These are phyloP conservation scores for Thraustotheca clavata DNA, from an alignment of 352 stramenopile species.

Conservation along the genomic window DNA sequence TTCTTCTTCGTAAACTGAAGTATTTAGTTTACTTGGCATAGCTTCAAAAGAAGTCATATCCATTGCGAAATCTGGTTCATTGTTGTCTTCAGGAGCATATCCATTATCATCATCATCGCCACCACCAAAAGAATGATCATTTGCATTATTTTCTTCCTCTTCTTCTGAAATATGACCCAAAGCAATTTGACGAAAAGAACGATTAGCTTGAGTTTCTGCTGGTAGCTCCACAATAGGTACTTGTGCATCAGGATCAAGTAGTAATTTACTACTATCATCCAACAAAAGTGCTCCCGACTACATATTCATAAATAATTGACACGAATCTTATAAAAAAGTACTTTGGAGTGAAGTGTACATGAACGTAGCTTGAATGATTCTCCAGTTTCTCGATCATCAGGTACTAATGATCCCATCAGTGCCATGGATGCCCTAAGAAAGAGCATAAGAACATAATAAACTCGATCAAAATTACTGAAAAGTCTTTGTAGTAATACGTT, in stretches of 20 bases:
- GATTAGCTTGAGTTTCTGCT: background rate
- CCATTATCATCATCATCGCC: background rate
- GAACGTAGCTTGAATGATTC: constrained; percentile 81
- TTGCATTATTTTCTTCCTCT: background rate
- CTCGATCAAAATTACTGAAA: constrained; percentile 2
- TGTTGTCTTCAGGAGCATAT: background rate
- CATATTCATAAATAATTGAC: background rate
- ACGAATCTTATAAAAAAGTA: background rate
- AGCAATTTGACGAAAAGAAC: background rate
- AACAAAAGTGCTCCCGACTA: constrained; percentile 57
- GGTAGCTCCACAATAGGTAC: background rate
- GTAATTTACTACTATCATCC: constrained; percentile 54
- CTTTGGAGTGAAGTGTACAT: constrained; percentile 49
- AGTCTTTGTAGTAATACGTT: constrained; percentile 10
- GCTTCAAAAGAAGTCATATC: background rate
- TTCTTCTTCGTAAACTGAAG: too few species aligned
- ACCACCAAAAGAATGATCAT: background rate
- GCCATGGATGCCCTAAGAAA: constrained; percentile 50
- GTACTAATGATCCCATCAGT: constrained; percentile 71
- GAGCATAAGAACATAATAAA: background rate
- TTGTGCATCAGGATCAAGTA: constrained; percentile 1
- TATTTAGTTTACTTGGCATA: background rate
- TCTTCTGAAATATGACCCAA: background rate
- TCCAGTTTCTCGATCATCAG: constrained; percentile 63
- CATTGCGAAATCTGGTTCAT: background rate